These are phyloP conservation scores for Simmondsia chinensis DNA, from an alignment of 148 eudicot genomes.

Conservation along the genomic window DNA sequence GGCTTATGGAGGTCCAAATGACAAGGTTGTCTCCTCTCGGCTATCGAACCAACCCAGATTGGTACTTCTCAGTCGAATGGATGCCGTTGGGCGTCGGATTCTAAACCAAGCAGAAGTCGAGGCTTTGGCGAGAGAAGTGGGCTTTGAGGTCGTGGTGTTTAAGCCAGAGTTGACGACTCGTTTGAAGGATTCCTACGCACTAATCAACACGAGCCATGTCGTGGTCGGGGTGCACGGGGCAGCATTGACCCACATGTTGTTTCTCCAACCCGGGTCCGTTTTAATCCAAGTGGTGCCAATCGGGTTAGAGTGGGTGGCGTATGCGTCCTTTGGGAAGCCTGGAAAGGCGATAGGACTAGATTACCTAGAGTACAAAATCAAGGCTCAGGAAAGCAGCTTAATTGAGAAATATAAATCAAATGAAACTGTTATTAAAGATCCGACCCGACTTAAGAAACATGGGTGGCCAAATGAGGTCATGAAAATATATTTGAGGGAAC, in stretches of 20 bases:
- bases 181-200: constrained; percentile 12
- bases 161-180: constrained; percentile 16
- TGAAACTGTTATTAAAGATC: no score
- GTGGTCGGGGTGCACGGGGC: constrained; percentile 26
- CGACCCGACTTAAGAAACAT: no score
- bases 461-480: no score
- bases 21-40: background rate
- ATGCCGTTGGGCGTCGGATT: constrained; percentile 15
- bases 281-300: no score
- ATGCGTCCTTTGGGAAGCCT: no score
- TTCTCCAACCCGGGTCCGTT: constrained; percentile 7
- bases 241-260: constrained; percentile 14
- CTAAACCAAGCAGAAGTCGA: constrained; percentile 18
- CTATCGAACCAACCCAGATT: constrained; percentile 13
- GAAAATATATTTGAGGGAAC: no score
- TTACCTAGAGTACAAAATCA: no score
- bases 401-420: no score
- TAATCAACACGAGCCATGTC: constrained; percentile 23
- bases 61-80: constrained; percentile 13
- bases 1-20: constrained; percentile 11
- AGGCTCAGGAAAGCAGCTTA: no score
- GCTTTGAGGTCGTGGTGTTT: constrained; percentile 17
- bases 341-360: no score
- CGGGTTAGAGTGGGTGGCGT: no score
- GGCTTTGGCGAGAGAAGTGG: constrained; percentile 11